Base-by-base conservation (phyloP, 2,329 filamentous ascomycete genomes). In the Calonectria multiphialidica region DNA sequence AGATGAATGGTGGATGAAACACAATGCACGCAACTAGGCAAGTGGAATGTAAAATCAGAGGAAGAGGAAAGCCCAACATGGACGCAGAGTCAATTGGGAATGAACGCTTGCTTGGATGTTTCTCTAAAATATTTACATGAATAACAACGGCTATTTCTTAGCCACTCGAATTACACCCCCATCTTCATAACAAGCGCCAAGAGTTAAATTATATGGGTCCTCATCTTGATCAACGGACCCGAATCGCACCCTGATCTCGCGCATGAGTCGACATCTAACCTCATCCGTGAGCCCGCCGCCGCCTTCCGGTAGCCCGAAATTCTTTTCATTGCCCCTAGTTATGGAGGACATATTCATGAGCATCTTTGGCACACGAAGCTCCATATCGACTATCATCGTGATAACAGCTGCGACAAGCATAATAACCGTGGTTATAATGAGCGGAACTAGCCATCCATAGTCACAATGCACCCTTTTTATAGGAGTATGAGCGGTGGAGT, bases 311-410 rank as follows among this genome's bases (percentile, higher is more conserved):
- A 50, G 25, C 8, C 33, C 21, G 16, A 53, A 66, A 28, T 23
- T n/a, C 23, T 66, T 21, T 16, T 61, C 42, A 21, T 40, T 59
- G 18, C 62, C 68, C 18, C 68, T 66, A 4, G 68, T 71, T 55
- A 71, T 30, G 12, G 68, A 45, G 5, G 68, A 62, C 21, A 71
- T 40, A 13, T 71, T 71, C 68, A 71, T 66, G 25, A 66, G 45
- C 68, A 71, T 71, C 28, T 66, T 71, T 1, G 68, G 68, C 16
- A 67, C 47, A 1, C 47, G 40, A 16, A 71, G 55, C 42, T 71
- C 49, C 21, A 71, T 18, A 33, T 71, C 69, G 4, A 71, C 45
- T 8, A 42, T 49, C 64, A 67, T 71, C 5, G 69, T 64, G 12
- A 71, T 15, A 25, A 71, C 33, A 5, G 47, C 37, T 6, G 69